Conservation (phyloP, 2,329 filamentous ascomycete species). For the Bisporella sp. region DNA sequence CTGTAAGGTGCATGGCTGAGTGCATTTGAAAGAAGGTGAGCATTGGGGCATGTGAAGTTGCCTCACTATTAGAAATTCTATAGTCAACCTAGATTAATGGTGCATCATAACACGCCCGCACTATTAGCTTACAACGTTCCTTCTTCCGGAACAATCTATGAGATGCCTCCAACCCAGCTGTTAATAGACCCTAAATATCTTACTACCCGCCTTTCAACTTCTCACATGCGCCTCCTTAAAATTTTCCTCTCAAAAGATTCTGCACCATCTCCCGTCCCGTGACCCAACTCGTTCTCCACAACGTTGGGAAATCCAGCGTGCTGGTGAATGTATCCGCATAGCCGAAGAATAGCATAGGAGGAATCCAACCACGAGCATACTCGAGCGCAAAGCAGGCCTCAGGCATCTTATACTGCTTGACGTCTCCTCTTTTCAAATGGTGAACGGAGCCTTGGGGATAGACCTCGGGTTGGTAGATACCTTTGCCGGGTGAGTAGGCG, state of each 20-base stretch:
- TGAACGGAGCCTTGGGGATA: constrained; percentile 66
- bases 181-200: not conserved
- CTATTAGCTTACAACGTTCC: no score
- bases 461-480: constrained; percentile 54
- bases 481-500: constrained; percentile 61
- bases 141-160: no score
- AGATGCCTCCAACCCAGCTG: no score
- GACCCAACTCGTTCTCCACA: constrained; percentile 71
- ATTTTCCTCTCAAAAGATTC: constrained; percentile 65
- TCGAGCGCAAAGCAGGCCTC: constrained; percentile 72
- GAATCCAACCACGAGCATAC: constrained; percentile 85
- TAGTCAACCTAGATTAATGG: no score
- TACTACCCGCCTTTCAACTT: not conserved
- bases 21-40: no score
- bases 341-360: constrained; percentile 86
- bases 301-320: constrained; percentile 77
- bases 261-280: constrained; percentile 70
- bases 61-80: no score
- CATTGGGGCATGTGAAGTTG: no score
- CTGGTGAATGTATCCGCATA: constrained; percentile 74
- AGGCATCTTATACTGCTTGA: constrained; percentile 81
- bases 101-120: no score
- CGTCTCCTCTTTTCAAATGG: constrained; percentile 62
- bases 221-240: constrained; percentile 30
- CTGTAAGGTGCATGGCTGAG: no score